Evolutionary conservation across 495 filamentous ascomycete species (phyloP), one percentile per base, ranked within the genome.

Genomic region (Penicillium egyptiacum): DNA sequence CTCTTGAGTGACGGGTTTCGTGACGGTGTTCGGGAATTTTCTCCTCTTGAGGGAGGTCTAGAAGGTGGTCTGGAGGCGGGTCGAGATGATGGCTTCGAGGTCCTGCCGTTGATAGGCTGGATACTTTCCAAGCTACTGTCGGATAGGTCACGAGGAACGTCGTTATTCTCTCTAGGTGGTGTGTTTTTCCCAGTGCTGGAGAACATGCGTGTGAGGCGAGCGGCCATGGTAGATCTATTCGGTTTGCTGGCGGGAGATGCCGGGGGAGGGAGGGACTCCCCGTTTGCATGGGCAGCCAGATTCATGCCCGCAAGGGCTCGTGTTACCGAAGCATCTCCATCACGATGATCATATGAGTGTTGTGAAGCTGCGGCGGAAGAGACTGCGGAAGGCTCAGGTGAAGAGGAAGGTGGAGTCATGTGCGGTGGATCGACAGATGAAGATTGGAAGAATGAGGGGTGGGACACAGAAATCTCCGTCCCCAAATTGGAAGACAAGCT

Each of bases 121-220:
- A 68, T 60, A 56, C 74, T 65, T 51, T 79, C 67, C 19, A 72
- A 64, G 53, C 75, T 75, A 61, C 74, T 72, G 59, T 79, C 69
- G 67, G 72, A 75, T 49, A 75, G 64, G 49, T 79, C 68, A 50
- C 72, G 65, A 52, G 62, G 62, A 26, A 65, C 28, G 6, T 41
- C 48, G 53, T 75, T 57, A 53, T 73, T 63, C 43, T 74, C 66
- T 28, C 69, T 72, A 4, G 60, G 65, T 22, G 69, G 66, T 23
- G 68, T 63, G 37, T 50, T 45, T 54, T 70, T 80, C 40, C 63
- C 71, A 2, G 65, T 70, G 51, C 56, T 69, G 42, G 79, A 76
- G 70, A 86, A 86, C 81, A 86, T 86, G 60, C 83, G 80, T 49
- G 81, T 81, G 37, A 86, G 58, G 37, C 83, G 82, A 61, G 79